phyloP scores from a whole-genome alignment of 306 rosid genomes.

The Dryas alaskensis region DNA sequence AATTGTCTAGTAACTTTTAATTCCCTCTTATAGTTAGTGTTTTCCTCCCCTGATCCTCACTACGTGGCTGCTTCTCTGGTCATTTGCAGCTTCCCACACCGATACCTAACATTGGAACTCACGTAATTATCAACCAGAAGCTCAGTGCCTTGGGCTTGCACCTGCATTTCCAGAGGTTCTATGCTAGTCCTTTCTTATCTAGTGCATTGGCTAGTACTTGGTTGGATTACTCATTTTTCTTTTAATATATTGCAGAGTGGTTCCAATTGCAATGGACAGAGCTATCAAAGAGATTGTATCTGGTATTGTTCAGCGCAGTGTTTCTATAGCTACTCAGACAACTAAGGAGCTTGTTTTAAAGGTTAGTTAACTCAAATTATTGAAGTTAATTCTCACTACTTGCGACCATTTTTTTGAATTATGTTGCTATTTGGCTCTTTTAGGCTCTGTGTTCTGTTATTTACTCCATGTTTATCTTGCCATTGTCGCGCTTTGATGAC shows the following conservation, averaged over 20 bases:
- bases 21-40: not conserved
- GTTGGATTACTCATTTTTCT: conserved; percentile 20
- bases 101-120: conserved; percentile 80
- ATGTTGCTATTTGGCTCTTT: not conserved
- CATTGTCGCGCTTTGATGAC: not conserved
- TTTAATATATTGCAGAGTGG: conserved; percentile 47
- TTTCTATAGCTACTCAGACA: conserved; percentile 97
- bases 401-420: not conserved
- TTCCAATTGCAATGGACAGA: conserved; percentile 93
- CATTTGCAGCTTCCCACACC: conserved; percentile 61
- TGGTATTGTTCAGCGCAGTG: conserved; percentile 92
- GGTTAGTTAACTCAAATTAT: conserved; percentile 41
- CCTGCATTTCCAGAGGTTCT: conserved; percentile 78
- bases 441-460: not conserved
- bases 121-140: conserved; percentile 78
- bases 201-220: conserved; percentile 6
- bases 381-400: not conserved
- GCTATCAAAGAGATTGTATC: conserved; percentile 89
- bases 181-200: conserved; percentile 11
- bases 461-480: not conserved
- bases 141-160: conserved; percentile 71
- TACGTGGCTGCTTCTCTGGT: conserved; percentile 21
- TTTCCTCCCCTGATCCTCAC: not conserved
- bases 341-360: conserved; percentile 96
- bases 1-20: not conserved